Evolutionary conservation across 768 basidiomycete genomes (phyloP).

Genomic region (Saitozyma sp.): DNA sequence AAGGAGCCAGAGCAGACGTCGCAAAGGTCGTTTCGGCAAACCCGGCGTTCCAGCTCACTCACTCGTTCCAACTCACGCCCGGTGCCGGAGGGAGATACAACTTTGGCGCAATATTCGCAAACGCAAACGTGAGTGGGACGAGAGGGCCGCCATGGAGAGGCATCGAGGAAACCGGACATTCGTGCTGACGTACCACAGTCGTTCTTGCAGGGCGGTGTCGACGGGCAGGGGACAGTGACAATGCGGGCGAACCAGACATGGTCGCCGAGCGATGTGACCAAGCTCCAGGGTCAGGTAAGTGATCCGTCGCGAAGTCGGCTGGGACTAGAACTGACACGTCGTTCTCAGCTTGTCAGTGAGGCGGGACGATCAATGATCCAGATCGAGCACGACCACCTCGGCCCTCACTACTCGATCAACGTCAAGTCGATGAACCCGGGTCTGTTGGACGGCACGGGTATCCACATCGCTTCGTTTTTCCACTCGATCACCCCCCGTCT

Average conservation of each 20-base stretch:
- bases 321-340: background rate
- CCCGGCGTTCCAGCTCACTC: conserved; percentile 98
- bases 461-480: conserved; percentile 86
- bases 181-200: conserved; percentile 57
- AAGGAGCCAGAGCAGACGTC: conserved; percentile 94
- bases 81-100: conserved; percentile 73
- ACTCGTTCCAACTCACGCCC: conserved; percentile 72
- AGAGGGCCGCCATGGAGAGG: background rate
- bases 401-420: conserved; percentile 81
- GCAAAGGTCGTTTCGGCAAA: conserved; percentile 87
- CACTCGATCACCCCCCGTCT: conserved; percentile 89
- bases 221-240: conserved; percentile 87
- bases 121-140: conserved; percentile 63
- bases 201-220: conserved; percentile 89
- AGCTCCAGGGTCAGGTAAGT: conserved; percentile 81
- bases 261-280: conserved; percentile 73
- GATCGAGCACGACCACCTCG: conserved; percentile 89
- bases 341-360: conserved; percentile 67
- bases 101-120: conserved; percentile 90
- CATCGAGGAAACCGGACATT: background rate
- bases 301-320: background rate
- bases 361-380: conserved; percentile 86
- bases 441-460: conserved; percentile 80
- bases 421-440: conserved; percentile 88
- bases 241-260: conserved; percentile 88